Evolutionary conservation across 768 basidiomycete species (phyloP).

Genomic region (Fomitopsis serialis): DNA sequence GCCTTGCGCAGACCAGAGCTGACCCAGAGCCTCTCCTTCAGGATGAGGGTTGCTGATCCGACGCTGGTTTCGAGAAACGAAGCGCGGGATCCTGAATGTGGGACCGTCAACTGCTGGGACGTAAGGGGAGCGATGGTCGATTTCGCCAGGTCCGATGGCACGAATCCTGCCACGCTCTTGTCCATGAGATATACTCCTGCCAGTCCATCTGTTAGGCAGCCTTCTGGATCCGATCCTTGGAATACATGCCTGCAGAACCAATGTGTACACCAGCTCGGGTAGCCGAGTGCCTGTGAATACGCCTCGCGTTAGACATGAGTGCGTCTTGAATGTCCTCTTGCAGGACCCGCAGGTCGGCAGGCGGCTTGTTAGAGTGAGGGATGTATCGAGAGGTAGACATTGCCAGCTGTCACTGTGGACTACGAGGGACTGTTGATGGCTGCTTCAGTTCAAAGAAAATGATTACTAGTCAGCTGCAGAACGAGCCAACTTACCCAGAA

Average conservation of each 20-base stretch:
- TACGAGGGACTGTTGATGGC: too few relatives aligned
- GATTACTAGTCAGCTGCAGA: too few relatives aligned
- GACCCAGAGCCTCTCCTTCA: constrained; percentile 16
- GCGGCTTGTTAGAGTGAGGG: constrained; percentile 11
- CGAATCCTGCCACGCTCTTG: constrained; percentile 8
- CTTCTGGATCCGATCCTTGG: neutral
- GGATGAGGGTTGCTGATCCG: constrained; percentile 23
- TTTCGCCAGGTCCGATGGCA: constrained; percentile 1
- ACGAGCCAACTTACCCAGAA: too few relatives aligned
- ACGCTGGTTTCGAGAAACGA: constrained; percentile 26
- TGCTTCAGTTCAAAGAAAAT: too few relatives aligned
- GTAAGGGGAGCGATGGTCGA: constrained; percentile 3
- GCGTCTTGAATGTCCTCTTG: constrained; percentile 13
- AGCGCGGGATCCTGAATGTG: constrained; percentile 9
- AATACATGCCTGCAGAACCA: constrained; percentile 17
- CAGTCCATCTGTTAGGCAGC: neutral
- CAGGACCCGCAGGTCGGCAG: constrained; percentile 10
- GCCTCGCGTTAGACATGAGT: constrained; percentile 11
- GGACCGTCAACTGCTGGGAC: constrained; percentile 8
- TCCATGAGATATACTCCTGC: constrained; percentile 22
- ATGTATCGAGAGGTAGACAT: constrained; percentile 11
- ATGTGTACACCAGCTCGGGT: constrained; percentile 13
- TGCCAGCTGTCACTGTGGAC: too few relatives aligned
- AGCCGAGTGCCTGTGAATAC: constrained; percentile 18
- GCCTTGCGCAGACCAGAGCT: constrained; percentile 5